Percentiles rank a stretch among this genome's conserved stretches.
Evolutionary conservation across 352 stramenopile genomes (phyloP).

Genomic region (Pseudoperonospora humuli): DNA sequence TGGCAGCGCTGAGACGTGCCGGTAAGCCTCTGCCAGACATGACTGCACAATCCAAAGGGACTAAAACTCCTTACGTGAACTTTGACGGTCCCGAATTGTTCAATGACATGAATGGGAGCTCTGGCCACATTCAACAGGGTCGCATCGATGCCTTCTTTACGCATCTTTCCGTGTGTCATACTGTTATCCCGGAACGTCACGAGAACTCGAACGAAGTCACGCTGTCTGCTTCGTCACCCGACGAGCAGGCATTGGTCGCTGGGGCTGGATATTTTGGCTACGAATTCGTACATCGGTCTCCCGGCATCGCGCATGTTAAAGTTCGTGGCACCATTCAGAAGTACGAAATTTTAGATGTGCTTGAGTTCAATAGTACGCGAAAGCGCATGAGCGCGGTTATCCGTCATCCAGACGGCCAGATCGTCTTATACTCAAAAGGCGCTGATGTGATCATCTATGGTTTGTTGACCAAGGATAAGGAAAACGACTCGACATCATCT

Average conservation of each 20-base stretch:
- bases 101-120: constrained; percentile 28
- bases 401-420: constrained; percentile 60
- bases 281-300: constrained; percentile 52
- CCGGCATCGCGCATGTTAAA: constrained; percentile 57
- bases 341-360: constrained; percentile 88
- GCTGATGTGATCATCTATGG: constrained; percentile 91
- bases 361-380: constrained; percentile 93
- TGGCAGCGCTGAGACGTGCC: constrained; percentile 53
- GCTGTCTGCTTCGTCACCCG: constrained; percentile 73
- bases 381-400: constrained; percentile 78
- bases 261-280: constrained; percentile 78
- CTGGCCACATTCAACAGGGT: constrained; percentile 17
- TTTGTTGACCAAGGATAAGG: constrained; percentile 48
- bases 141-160: constrained; percentile 76
- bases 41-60: constrained; percentile 45
- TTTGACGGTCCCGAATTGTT: constrained; percentile 59
- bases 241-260: constrained; percentile 87
- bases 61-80: constrained; percentile 58
- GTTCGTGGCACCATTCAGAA: constrained; percentile 46
- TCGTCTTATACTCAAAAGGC: constrained; percentile 78
- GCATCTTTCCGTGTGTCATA: constrained; percentile 75
- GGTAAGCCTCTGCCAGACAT: constrained; percentile 52
- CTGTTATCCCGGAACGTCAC: constrained; percentile 56
- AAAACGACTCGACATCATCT: constrained; percentile 43
- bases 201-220: constrained; percentile 45